A percentile compares a stretch with the other conserved stretches of the same genome.
These are phyloP conservation scores for Phialocephala sp. DNA, from an alignment of 2,329 filamentous ascomycete species.

Conservation along the genomic window DNA sequence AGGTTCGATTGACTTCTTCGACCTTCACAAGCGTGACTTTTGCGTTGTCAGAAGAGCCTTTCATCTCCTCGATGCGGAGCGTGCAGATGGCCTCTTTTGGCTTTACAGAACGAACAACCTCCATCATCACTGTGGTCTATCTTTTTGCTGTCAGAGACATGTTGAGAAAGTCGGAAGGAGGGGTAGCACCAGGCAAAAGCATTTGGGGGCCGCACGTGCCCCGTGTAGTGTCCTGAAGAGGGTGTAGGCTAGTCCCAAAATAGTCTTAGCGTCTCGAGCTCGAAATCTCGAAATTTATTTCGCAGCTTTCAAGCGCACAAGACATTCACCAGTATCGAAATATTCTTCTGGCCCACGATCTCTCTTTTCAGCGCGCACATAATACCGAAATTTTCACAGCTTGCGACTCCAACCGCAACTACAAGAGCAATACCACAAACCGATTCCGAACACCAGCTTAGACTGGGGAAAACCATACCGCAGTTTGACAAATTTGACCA, in stretches of 20 bases:
- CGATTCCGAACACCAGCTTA: neutral
- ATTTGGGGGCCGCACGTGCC: neutral
- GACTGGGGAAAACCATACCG: neutral
- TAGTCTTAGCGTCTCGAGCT: neutral
- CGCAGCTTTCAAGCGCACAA: neutral
- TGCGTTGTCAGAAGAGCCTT: neutral
- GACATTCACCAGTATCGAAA: neutral
- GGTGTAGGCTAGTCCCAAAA: neutral
- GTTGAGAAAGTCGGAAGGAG: neutral
- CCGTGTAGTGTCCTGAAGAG: neutral
- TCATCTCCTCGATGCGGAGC: neutral
- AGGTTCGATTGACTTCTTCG: constrained; percentile 5
- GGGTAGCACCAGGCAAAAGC: neutral
- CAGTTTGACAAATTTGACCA: neutral
- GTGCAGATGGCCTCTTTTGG: neutral
- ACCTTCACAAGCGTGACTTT: constrained; percentile 16
- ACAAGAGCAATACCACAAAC: neutral
- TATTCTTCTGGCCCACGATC: neutral
- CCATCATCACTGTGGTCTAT: neutral
- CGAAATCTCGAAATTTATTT: neutral
- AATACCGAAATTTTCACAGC: neutral
- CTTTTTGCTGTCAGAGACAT: neutral
- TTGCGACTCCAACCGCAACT: constrained; percentile 1
- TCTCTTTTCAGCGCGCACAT: neutral
- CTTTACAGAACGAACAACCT: neutral